These are phyloP conservation scores for Botryotinia calthae DNA, from an alignment of 2,329 filamentous ascomycete species.

Conservation along the genomic window DNA sequence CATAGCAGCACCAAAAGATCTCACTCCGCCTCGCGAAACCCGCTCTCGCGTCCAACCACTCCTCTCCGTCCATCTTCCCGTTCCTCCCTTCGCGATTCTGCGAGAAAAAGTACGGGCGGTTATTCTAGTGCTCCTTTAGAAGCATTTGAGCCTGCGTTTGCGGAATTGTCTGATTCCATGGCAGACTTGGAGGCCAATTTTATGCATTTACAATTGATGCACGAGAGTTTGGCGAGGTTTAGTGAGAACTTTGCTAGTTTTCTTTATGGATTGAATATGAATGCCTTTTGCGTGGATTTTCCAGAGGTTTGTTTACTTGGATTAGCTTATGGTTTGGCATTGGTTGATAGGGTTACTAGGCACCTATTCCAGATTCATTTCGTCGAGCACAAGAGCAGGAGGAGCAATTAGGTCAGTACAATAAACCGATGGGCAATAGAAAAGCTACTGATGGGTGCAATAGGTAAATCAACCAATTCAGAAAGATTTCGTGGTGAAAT, in stretches of 20 bases:
- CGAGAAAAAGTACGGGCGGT: conserved; percentile 51
- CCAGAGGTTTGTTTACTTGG: conserved; percentile 66
- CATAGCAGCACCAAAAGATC: conserved; percentile 36
- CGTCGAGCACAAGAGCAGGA: conserved; percentile 60
- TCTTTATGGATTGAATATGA: conserved; percentile 96
- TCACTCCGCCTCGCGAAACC: conserved; percentile 32
- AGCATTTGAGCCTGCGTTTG: conserved; percentile 82
- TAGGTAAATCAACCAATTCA: conserved; percentile 39
- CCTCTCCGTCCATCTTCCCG: conserved; percentile 87
- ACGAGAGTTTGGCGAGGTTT: conserved; percentile 89
- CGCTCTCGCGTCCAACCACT: conserved; percentile 68
- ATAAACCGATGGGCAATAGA: background rate
- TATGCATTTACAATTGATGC: conserved; percentile 95
- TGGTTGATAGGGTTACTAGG: conserved; percentile 48
- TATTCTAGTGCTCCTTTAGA: conserved; percentile 69
- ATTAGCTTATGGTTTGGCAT: background rate
- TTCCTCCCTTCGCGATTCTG: conserved; percentile 76
- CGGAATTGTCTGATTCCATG: conserved; percentile 89
- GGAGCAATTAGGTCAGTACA: conserved; percentile 45
- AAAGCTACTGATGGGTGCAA: conserved; percentile 18
- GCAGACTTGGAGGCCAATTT: conserved; percentile 96
- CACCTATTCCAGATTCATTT: conserved; percentile 82
- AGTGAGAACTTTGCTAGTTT: conserved; percentile 96
- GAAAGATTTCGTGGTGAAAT: conserved; percentile 41
- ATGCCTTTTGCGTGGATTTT: conserved; percentile 97